Percentiles rank a stretch among this genome's conserved stretches.
Conservation (phyloP, 371 early-diverging fungal species). For the Mortierella sp. region DNA sequence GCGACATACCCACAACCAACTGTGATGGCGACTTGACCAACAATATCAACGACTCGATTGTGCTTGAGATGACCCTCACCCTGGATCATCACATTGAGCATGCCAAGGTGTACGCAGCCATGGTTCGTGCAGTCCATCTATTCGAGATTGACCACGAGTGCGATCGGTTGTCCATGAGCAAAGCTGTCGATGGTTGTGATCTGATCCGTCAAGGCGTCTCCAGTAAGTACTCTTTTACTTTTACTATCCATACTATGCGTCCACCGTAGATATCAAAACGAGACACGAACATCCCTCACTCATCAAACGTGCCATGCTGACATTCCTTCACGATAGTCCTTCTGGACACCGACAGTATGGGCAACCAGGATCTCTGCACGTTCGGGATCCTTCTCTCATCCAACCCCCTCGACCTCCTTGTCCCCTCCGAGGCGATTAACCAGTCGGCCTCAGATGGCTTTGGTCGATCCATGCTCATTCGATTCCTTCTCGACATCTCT, state of each 20-base stretch:
- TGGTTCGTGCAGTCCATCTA: slow-evolving; percentile 15
- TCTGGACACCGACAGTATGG: not conserved
- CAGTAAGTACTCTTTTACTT: not conserved
- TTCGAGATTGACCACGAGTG: slow-evolving; percentile 6
- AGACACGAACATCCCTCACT: not conserved
- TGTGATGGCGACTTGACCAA: not conserved
- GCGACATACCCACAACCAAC: not conserved
- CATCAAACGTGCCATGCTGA: not conserved
- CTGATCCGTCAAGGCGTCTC: slow-evolving; percentile 11
- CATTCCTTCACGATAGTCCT: not conserved
- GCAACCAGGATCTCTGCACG: not conserved
- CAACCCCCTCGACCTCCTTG: slow-evolving; percentile 5
- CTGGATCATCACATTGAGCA: not conserved
- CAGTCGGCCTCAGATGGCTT: slow-evolving; percentile 3
- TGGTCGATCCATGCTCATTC: slow-evolving; percentile 8
- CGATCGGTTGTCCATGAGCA: not conserved
- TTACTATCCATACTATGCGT: not conserved
- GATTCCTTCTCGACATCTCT: not conserved
- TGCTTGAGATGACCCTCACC: not conserved
- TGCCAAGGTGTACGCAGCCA: not conserved
- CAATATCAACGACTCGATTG: not conserved
- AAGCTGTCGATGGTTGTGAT: not conserved
- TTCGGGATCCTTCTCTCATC: slow-evolving; percentile 12
- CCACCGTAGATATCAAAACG: not conserved
- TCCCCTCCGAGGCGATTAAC: slow-evolving; percentile 5